phyloP scores from a whole-genome alignment of 805 yeast species.

The Zygotorulaspora chibaensis region DNA sequence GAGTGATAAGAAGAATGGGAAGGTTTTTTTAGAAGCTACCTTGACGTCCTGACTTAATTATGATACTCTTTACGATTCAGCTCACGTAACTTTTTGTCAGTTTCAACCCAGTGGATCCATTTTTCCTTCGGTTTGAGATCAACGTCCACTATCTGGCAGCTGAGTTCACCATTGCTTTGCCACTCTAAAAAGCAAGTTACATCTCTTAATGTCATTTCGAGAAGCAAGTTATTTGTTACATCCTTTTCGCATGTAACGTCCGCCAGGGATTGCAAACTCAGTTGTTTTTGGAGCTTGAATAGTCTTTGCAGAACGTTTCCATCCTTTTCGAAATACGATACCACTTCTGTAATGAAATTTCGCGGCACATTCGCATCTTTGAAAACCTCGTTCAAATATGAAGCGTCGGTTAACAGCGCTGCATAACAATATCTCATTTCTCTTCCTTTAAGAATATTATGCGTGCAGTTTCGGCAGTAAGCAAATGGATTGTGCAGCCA shows the following conservation, averaged over 20 bases:
- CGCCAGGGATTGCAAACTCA: conserved; percentile 1
- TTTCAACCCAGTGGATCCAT: conserved; percentile 45
- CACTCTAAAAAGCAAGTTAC: conserved; percentile 36
- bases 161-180: conserved; percentile 6
- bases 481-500: conserved; percentile 23
- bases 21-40: conserved; percentile 6
- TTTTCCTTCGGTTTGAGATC: conserved; percentile 49
- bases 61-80: conserved; percentile 31
- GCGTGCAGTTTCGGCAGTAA: conserved; percentile 33
- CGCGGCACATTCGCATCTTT: conserved; percentile 11
- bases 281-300: conserved; percentile 21
- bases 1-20: conserved; percentile 6
- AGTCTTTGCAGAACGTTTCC: conserved; percentile 26
- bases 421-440: conserved; percentile 24
- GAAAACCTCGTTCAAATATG: conserved; percentile 13
- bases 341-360: conserved; percentile 14
- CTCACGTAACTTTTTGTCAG: conserved; percentile 33
- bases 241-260: conserved; percentile 9
- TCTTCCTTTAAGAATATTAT: conserved; percentile 22
- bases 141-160: conserved; percentile 43
- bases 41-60: conserved; percentile 3
- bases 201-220: conserved; percentile 39
- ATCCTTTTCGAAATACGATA: conserved; percentile 18
- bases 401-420: conserved; percentile 12
- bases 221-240: conserved; percentile 20